Evolutionary conservation across 2,329 filamentous ascomycete genomes (phyloP), one percentile per base, ranked within the genome.

Genomic region (Colletotrichum melonis): DNA sequence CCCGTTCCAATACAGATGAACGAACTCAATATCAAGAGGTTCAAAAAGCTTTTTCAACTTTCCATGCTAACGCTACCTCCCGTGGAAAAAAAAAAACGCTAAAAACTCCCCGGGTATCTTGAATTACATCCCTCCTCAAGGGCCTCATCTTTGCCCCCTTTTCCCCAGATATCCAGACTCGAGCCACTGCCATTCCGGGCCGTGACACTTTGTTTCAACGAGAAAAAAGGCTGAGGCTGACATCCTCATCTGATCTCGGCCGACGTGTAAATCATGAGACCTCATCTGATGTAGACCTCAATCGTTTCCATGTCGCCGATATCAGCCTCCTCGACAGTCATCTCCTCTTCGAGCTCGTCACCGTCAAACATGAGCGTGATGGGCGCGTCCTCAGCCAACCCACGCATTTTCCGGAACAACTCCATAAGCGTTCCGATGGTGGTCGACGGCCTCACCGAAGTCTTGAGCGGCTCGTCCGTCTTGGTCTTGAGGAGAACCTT

Each of bases 361-460:
- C 95, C 95, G 77, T 97, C 95, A 81, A 95, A 95, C 76, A 88
- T 86, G 12, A 97, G 84, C 49, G 87, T 86, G 3, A 97, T 83
- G 0, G 86, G 81, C 76, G 86, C 88, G 5, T 88, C 86, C 1
- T 83, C 79, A 0, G 83, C 81, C 22, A 95, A 80, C 0, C 84
- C 77, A 35, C 88, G 86, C 76, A 87, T 84, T 49, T 84, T 84
- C 63, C 90, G 88, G 80, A 93, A 96, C 4, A 87, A 88, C 52
- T 84, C 85, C 22, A 93, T 84, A 64, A 97, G 86, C 66, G 89
- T 90, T 38, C 86, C 87, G 28, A 95, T 86, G 2, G 85, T 87
- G 1, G 91, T 94, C 63, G 87, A 86, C 67, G 84, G 81, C 35
- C 85, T 84, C 1, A 89, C 86, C n/a, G 82, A 86, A 49, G 90